Conservation (phyloP, 1,284 basidiomycete species). For the Moniliella sp. region DNA sequence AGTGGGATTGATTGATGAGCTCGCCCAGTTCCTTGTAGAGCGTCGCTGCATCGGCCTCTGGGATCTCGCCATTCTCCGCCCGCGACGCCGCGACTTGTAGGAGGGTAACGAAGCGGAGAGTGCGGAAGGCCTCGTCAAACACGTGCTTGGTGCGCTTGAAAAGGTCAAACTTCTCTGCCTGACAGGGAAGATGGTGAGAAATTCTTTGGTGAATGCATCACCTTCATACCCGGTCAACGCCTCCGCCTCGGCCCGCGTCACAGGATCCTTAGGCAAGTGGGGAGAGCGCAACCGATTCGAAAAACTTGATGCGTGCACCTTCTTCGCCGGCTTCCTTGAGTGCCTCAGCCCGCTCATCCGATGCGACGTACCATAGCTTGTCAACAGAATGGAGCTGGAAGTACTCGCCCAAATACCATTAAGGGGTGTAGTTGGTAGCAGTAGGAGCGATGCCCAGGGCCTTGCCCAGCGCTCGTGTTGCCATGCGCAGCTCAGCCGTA, state of each 20-base stretch:
- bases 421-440: constrained; percentile 1
- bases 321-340: constrained; percentile 15
- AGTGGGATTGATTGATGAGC: constrained; percentile 23
- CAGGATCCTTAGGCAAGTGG: constrained; percentile 4
- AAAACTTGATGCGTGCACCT: constrained; percentile 12
- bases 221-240: constrained; percentile 11
- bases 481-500: constrained; percentile 25
- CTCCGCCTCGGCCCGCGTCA: constrained; percentile 13
- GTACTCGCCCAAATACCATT: constrained; percentile 17
- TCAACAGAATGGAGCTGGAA: constrained; percentile 11
- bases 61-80: background rate
- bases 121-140: constrained; percentile 21
- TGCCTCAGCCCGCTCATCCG: constrained; percentile 6
- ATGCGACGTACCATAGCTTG: constrained; percentile 6
- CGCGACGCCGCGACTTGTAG: constrained; percentile 3
- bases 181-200: constrained; percentile 19
- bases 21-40: constrained; percentile 15
- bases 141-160: constrained; percentile 22
- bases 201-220: constrained; percentile 16
- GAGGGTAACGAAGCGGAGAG: constrained; percentile 15
- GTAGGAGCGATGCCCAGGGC: constrained; percentile 5
- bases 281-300: constrained; percentile 1
- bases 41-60: background rate
- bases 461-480: constrained; percentile 10
- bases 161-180: constrained; percentile 17